Percentiles rank a stretch among this genome's conserved stretches.
phyloP scores from a whole-genome alignment of 495 filamentous ascomycete species.

The Neurospora intermedia region DNA sequence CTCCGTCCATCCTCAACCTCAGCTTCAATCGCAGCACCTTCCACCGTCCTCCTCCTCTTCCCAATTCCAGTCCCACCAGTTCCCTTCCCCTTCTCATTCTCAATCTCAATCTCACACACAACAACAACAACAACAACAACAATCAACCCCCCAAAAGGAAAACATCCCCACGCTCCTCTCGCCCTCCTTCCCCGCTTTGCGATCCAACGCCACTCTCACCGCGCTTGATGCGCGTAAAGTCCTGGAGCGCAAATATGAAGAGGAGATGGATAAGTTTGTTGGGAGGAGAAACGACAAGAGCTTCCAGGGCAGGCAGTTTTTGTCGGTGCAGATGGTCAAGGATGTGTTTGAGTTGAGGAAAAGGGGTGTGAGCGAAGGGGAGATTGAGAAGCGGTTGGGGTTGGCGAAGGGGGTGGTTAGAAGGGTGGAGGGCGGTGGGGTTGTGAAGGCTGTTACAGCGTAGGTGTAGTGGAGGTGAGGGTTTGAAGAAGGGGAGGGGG shows the following conservation, averaged over 20 bases:
- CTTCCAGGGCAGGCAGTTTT: constrained; percentile 25
- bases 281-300: constrained; percentile 5
- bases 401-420: constrained; percentile 30
- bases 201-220: constrained; percentile 28
- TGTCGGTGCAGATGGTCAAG: constrained; percentile 29
- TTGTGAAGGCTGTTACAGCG: constrained; percentile 15
- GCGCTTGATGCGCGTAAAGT: constrained; percentile 29
- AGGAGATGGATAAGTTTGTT: constrained; percentile 27
- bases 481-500: not conserved
- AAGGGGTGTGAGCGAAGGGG: constrained; percentile 13
- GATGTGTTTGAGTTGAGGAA: constrained; percentile 25
- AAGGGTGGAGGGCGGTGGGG: constrained; percentile 18
- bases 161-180: not conserved
- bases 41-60: not conserved
- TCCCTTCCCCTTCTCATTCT: not conserved
- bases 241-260: constrained; percentile 25
- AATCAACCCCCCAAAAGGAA: not conserved
- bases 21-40: constrained; percentile 5
- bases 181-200: constrained; percentile 18
- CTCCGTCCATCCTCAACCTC: not conserved
- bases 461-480: not conserved
- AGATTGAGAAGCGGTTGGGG: constrained; percentile 28
- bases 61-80: not conserved
- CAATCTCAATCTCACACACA: not conserved
- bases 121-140: not conserved